Percentiles rank a stretch among this genome's conserved stretches.
These are phyloP conservation scores for Breynia disticha DNA, from an alignment of 441 rosid genomes.

Conservation along the genomic window DNA sequence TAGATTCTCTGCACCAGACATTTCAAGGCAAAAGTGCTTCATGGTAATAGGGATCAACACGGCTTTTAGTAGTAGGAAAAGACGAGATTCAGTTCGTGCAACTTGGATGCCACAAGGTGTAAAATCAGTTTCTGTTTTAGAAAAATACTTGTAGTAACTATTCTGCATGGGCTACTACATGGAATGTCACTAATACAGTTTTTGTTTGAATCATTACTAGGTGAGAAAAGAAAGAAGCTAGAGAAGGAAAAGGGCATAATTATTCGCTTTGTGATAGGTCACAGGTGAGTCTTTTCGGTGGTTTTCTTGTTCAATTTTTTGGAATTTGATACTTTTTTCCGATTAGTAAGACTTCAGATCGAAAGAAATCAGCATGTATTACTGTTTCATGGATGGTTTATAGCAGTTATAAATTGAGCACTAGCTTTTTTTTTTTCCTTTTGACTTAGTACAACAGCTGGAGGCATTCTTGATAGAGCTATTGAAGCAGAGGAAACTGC, in stretches of 20 bases:
- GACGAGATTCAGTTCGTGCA: slow-evolving; percentile 72
- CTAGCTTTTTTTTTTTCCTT: not conserved
- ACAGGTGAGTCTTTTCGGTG: slow-evolving; percentile 40
- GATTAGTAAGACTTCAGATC: not conserved
- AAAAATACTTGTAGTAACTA: not conserved
- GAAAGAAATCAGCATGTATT: too few species aligned
- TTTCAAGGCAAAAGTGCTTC: slow-evolving; percentile 37
- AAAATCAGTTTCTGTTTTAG: not conserved
- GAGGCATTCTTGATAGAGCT: slow-evolving; percentile 64
- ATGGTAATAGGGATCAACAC: slow-evolving; percentile 92
- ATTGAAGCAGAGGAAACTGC: slow-evolving; percentile 62
- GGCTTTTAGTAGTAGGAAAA: slow-evolving; percentile 69
- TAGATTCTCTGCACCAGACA: slow-evolving; percentile 23
- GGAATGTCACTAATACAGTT: not conserved
- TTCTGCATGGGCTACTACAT: not conserved
- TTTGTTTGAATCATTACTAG: slow-evolving; percentile 18
- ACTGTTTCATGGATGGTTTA: too few species aligned
- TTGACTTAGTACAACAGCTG: slow-evolving; percentile 34
- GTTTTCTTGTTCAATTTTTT: not conserved
- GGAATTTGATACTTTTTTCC: not conserved
- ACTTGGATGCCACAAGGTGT: slow-evolving; percentile 97
- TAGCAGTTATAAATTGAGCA: too few species aligned
- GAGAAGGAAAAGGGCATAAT: slow-evolving; percentile 73
- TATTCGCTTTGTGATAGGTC: slow-evolving; percentile 81
- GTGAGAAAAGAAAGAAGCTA: slow-evolving; percentile 48